Evolutionary conservation across 2,329 filamentous ascomycete species (phyloP).

Genomic region (Penicillium sp.): DNA sequence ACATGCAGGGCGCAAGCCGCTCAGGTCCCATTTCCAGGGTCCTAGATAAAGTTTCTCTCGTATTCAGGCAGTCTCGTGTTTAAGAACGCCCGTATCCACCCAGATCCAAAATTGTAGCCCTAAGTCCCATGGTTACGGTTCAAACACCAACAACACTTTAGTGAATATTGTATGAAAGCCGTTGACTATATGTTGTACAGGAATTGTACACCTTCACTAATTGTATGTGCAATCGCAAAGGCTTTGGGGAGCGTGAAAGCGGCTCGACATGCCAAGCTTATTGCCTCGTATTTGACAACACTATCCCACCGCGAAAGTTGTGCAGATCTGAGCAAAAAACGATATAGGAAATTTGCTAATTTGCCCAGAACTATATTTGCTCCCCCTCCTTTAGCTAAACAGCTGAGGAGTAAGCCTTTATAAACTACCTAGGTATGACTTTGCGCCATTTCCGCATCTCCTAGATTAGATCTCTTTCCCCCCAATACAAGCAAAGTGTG

Average conservation of each 20-base stretch:
- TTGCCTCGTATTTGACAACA: constrained; percentile 18
- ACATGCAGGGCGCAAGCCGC: background rate
- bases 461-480: too few species aligned
- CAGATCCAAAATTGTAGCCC: background rate
- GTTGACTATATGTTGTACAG: background rate
- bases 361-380: too few species aligned
- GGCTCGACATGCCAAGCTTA: constrained; percentile 17
- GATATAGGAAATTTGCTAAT: background rate
- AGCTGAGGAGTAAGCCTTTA: background rate
- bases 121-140: background rate
- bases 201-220: too few species aligned
- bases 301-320: background rate
- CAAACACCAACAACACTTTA: background rate
- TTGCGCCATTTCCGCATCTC: too few species aligned
- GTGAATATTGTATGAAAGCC: too few species aligned
- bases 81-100: background rate
- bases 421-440: background rate
- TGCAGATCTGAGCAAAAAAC: background rate
- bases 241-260: background rate
- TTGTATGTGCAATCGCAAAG: background rate
- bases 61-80: background rate
- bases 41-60: background rate
- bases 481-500: too few species aligned
- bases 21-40: background rate
- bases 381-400: background rate